These are phyloP conservation scores for Mitragyna speciosa DNA, from an alignment of 257 asterid species.

Conservation along the genomic window DNA sequence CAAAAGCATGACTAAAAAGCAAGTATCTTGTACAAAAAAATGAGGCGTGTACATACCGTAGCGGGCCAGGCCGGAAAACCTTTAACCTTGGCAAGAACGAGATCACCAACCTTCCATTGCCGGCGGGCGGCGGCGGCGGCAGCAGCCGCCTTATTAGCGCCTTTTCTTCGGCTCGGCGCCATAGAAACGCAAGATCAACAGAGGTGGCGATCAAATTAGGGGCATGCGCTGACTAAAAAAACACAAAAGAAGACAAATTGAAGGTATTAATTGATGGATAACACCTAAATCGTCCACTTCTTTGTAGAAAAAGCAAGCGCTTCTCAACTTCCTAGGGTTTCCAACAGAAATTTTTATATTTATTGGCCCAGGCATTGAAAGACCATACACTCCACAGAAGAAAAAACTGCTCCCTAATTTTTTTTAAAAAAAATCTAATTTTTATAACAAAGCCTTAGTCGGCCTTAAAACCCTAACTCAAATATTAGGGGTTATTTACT, in stretches of 20 bases:
- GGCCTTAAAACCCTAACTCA: constrained; percentile 46
- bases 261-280: constrained; percentile 8
- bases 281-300: constrained; percentile 36
- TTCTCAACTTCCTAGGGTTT: constrained; percentile 18
- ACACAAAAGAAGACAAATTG: constrained; percentile 1
- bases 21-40: not conserved
- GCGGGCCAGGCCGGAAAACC: constrained; percentile 98
- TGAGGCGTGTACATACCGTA: constrained; percentile 40
- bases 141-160: constrained; percentile 73
- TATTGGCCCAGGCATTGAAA: constrained; percentile 51
- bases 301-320: constrained; percentile 23
- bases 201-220: constrained; percentile 21
- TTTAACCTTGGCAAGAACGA: constrained; percentile 92
- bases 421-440: no score
- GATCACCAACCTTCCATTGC: constrained; percentile 88
- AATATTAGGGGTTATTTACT: not conserved
- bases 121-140: constrained; percentile 66
- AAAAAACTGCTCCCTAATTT: not conserved
- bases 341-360: constrained; percentile 11
- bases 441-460: no score
- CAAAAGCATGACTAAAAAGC: not conserved
- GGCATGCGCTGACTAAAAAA: constrained; percentile 20
- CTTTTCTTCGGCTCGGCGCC: constrained; percentile 83
- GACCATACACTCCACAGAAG: constrained; percentile 21
- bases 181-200: constrained; percentile 33